Evolutionary conservation across 768 basidiomycete genomes (phyloP), one percentile per base, ranked within the genome.

Genomic region (Peribolospora baueri): DNA sequence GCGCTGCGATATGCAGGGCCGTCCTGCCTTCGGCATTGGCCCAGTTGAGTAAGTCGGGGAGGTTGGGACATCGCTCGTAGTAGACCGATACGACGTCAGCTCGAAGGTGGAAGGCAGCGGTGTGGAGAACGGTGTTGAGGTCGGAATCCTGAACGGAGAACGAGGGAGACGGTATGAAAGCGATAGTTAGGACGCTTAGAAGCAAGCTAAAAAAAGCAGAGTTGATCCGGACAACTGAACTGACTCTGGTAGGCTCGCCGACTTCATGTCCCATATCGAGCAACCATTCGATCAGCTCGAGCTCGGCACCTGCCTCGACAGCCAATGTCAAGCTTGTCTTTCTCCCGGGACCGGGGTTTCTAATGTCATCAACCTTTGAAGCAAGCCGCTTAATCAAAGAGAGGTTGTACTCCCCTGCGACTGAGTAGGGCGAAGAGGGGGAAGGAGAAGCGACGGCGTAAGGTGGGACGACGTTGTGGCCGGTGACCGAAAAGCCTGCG

Each of bases 191-290:
- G 11, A n/a, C 2, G 11, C 14, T 46, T 41, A 37, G 13, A 25
- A 11, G 7, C 11, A 10, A 38, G 14, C 42, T 9, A n/a, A 37
- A 7, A 14, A 25, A 25, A 25, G 25, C 25, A 38, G 5, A 43
- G 13, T 10, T 10, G 13, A 3, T 0, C 5, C 7, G 8, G 36
- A n/a, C 0, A 3, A n/a, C n/a, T 25, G 25, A 11, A 37, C 63
- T 45, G 5, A 62, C 63, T 37, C 61, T 48, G 11, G 56, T 58
- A 5, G 62, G 57, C 52, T 62, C 60, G 7, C 45, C 54, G 25
- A 61, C 59, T 36, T 63, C 63, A 48, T 58, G 55, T 0, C 57
- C 63, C 37, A 59, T 57, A 13, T 55, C 54, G n/a, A 64, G 51
- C 11, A 64, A 48, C 59, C 61, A 64, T n/a, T 54, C 55, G 9